phyloP scores from a whole-genome alignment of 352 stramenopile species.

The Pythium dissimile region DNA sequence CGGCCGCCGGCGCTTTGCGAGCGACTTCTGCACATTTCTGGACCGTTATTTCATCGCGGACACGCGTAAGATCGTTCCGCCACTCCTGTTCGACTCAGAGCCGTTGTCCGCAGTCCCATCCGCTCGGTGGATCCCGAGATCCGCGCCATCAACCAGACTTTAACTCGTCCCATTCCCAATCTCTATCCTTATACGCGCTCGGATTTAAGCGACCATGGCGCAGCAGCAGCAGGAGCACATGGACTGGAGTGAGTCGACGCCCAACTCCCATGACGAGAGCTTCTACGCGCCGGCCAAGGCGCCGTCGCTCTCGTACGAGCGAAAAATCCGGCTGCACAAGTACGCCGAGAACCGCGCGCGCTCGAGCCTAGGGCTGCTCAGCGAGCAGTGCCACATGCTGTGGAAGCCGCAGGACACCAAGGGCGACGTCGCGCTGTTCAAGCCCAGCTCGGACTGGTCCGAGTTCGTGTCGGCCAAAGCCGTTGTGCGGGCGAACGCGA shows the following conservation, averaged over 20 bases:
- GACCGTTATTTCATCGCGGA: not conserved
- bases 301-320: slow-evolving; percentile 79
- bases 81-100: not conserved
- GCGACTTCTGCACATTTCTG: not conserved
- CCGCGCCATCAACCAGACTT: too few relatives aligned
- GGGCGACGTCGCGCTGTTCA: slow-evolving; percentile 78
- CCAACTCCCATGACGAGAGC: slow-evolving; percentile 62
- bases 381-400: slow-evolving; percentile 69
- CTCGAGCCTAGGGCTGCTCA: slow-evolving; percentile 70
- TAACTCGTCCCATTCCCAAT: too few relatives aligned
- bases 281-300: slow-evolving; percentile 52
- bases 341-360: slow-evolving; percentile 82
- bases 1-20: not conserved
- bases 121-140: not conserved
- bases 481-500: slow-evolving; percentile 68
- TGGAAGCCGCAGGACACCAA: slow-evolving; percentile 84
- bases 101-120: not conserved
- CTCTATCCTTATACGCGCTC: too few relatives aligned
- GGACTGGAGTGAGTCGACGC: slow-evolving; percentile 67
- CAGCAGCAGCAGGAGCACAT: slow-evolving; percentile 16
- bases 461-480: slow-evolving; percentile 83
- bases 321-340: slow-evolving; percentile 81
- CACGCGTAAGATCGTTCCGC: not conserved
- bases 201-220: too few relatives aligned
- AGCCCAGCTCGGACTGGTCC: slow-evolving; percentile 84